Conservation (phyloP, 805 yeast genomes). For the Lachancea nothofagi region DNA sequence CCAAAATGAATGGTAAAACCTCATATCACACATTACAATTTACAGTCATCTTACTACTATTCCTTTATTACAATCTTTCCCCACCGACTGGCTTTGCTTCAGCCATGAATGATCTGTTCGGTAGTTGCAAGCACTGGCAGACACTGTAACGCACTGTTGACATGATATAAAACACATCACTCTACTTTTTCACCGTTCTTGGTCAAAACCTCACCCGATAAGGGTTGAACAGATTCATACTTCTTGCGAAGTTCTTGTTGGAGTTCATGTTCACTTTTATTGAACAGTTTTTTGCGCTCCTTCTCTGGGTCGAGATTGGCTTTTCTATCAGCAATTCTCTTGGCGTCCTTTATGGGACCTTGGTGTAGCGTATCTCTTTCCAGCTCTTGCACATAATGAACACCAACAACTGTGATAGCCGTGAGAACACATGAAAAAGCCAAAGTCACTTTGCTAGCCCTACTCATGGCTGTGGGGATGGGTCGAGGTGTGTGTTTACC, state of each 20-base stretch:
- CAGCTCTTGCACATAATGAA: slow-evolving; percentile 60
- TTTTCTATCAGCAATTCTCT: slow-evolving; percentile 47
- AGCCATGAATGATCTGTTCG: too few relatives aligned
- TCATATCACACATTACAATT: too few relatives aligned
- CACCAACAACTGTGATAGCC: slow-evolving; percentile 57
- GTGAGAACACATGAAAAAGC: slow-evolving; percentile 52
- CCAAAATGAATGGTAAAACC: too few relatives aligned
- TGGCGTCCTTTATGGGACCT: slow-evolving; percentile 83
- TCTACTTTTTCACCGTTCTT: slow-evolving; percentile 34
- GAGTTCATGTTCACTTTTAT: slow-evolving; percentile 58
- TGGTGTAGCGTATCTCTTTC: slow-evolving; percentile 70
- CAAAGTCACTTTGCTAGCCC: slow-evolving; percentile 72
- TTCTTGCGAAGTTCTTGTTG: slow-evolving; percentile 57
- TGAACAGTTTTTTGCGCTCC: slow-evolving; percentile 44
- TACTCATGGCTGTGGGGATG: too few relatives aligned
- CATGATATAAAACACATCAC: too few relatives aligned
- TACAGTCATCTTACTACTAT: too few relatives aligned
- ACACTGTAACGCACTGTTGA: background rate
- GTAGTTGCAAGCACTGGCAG: background rate
- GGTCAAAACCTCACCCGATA: slow-evolving; percentile 46
- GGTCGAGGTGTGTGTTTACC: too few relatives aligned
- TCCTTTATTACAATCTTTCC: too few relatives aligned
- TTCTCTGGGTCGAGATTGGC: slow-evolving; percentile 29
- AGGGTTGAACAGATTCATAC: slow-evolving; percentile 57
- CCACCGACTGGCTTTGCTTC: too few relatives aligned